Percentiles rank a stretch among this genome's conserved stretches.
Conservation (phyloP, 225 moss, liverwort and hornwort genomes). For the Bryoerythrophyllum caledonicum region DNA sequence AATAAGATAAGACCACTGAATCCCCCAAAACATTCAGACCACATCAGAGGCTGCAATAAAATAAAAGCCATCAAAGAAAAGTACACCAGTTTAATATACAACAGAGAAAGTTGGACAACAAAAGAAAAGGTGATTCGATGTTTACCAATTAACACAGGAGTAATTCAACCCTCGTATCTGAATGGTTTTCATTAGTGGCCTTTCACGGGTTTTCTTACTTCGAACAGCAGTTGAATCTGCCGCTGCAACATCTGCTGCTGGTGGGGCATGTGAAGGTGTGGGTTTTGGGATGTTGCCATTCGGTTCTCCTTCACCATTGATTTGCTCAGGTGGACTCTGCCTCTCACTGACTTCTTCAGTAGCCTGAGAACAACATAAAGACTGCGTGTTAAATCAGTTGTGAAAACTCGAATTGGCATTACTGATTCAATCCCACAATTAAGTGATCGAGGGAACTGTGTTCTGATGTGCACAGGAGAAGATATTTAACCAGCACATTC, state of each 20-base stretch:
- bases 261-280: constrained; percentile 26
- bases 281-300: constrained; percentile 62
- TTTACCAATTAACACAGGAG: constrained; percentile 91
- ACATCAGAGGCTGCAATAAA: constrained; percentile 22
- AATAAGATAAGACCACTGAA: constrained; percentile 95
- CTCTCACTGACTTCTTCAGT: constrained; percentile 30
- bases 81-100: not conserved
- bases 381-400: constrained; percentile 8
- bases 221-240: constrained; percentile 50
- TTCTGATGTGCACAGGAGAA: constrained; percentile 3
- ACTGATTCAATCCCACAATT: not conserved
- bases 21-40: constrained; percentile 23
- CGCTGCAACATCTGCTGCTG: constrained; percentile 48
- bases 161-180: constrained; percentile 83
- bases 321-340: constrained; percentile 33
- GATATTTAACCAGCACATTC: not conserved
- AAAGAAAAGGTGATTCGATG: constrained; percentile 3
- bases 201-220: constrained; percentile 75
- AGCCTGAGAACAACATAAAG: constrained; percentile 26
- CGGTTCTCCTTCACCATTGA: constrained; percentile 34
- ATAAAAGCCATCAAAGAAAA: constrained; percentile 8
- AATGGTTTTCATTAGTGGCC: constrained; percentile 74
- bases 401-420: not conserved
- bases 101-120: not conserved
- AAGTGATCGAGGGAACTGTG: not conserved